Percentiles rank a stretch among this genome's conserved stretches.
phyloP scores from a whole-genome alignment of 2,329 filamentous ascomycete genomes.

The Sphaerulina vaccinii region DNA sequence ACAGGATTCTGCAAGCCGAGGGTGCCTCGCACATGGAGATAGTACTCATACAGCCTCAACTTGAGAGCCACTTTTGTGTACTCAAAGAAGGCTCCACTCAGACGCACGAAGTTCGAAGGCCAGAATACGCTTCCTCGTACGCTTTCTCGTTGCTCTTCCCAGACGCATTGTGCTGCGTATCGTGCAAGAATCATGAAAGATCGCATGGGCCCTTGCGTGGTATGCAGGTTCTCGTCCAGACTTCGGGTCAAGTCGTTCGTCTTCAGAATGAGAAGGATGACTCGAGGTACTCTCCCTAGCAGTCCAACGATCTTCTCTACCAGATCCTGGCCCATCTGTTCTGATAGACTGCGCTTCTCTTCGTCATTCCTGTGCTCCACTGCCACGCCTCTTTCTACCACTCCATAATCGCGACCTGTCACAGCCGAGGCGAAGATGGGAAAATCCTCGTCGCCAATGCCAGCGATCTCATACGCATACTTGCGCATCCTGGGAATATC shows the following conservation, averaged over 20 bases:
- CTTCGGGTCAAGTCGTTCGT: slow-evolving; percentile 95
- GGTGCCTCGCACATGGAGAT: slow-evolving; percentile 48
- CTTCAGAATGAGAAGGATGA: slow-evolving; percentile 93
- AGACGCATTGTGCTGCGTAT: slow-evolving; percentile 62
- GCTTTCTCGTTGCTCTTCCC: slow-evolving; percentile 58
- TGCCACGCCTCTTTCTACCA: slow-evolving; percentile 61
- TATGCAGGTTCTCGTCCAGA: slow-evolving; percentile 86
- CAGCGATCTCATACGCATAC: slow-evolving; percentile 85
- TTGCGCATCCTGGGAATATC: slow-evolving; percentile 83
- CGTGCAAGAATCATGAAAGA: slow-evolving; percentile 65
- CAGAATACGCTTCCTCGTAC: slow-evolving; percentile 52
- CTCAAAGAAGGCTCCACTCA: slow-evolving; percentile 53
- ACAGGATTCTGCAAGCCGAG: slow-evolving; percentile 20
- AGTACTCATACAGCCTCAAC: slow-evolving; percentile 58
- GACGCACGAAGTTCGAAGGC: slow-evolving; percentile 52
- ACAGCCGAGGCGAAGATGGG: slow-evolving; percentile 95
- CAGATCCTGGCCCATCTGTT: slow-evolving; percentile 74
- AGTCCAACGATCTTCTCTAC: slow-evolving; percentile 84
- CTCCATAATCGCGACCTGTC: slow-evolving; percentile 84
- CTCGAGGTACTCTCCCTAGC: slow-evolving; percentile 81
- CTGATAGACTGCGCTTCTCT: slow-evolving; percentile 85
- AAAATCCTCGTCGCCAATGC: slow-evolving; percentile 85
- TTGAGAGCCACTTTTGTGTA: slow-evolving; percentile 59
- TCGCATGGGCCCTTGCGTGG: slow-evolving; percentile 60
- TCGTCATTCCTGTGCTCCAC: slow-evolving; percentile 62